These are phyloP conservation scores for Ascochyta rabiei DNA, from an alignment of 2,329 filamentous ascomycete genomes.

Conservation along the genomic window DNA sequence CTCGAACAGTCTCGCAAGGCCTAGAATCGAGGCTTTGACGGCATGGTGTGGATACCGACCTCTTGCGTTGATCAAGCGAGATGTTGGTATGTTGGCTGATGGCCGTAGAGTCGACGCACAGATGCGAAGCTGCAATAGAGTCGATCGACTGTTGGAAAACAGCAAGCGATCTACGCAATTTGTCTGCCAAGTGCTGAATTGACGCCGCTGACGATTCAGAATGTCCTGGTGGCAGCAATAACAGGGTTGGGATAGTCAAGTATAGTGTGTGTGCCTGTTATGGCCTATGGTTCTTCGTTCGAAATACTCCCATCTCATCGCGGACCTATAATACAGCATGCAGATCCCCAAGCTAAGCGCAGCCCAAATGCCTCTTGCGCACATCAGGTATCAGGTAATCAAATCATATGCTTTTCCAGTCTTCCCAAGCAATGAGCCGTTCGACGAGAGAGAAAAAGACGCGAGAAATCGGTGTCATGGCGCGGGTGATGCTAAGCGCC, in stretches of 20 bases:
- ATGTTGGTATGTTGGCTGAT: background rate
- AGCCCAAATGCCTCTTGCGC: conserved; percentile 18
- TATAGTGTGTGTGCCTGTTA: background rate
- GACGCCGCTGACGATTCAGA: background rate
- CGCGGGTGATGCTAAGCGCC: conserved; percentile 2
- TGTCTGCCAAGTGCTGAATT: background rate
- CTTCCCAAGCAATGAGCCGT: conserved; percentile 24
- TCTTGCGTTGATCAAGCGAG: background rate
- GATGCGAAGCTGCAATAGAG: background rate
- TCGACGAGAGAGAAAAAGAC: conserved; percentile 16
- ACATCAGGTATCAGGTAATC: conserved; percentile 19
- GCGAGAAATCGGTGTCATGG: conserved; percentile 7
- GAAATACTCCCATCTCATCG: conserved; percentile 31
- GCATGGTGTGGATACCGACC: background rate
- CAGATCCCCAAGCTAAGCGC: conserved; percentile 21
- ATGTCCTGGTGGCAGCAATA: background rate
- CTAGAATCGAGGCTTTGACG: background rate
- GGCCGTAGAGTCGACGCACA: background rate
- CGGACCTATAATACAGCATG: conserved; percentile 45
- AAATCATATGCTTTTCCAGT: conserved; percentile 34
- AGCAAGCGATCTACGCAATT: background rate
- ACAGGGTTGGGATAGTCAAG: background rate
- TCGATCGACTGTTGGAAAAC: background rate
- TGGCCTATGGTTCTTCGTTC: background rate
- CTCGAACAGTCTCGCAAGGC: background rate